These are phyloP conservation scores for Taiwanofungus camphoratus DNA, from an alignment of 1,284 basidiomycete species.

Conservation along the genomic window DNA sequence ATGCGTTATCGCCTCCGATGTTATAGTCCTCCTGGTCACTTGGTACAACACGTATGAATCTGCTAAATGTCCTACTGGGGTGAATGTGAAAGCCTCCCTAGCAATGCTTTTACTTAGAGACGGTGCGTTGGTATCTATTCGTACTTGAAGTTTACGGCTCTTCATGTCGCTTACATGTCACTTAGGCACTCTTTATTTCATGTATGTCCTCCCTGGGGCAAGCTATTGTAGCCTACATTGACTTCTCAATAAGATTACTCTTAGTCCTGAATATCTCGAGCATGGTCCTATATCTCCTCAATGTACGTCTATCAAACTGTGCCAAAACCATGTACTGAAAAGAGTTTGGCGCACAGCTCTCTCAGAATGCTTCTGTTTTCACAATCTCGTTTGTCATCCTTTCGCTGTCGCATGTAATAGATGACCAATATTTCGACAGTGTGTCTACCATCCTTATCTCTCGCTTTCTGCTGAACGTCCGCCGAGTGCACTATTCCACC, in stretches of 20 bases:
- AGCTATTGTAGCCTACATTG: no score
- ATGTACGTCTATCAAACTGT: no score
- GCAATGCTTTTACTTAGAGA: neutral
- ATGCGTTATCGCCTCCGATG: neutral
- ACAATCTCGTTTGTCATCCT: neutral
- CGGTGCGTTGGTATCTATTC: no score
- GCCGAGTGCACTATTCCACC: neutral
- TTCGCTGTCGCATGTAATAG: neutral
- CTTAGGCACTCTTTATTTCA: neutral
- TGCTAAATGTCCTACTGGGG: conserved; percentile 9
- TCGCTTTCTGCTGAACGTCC: neutral
- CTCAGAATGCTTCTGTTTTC: neutral
- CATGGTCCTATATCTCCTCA: no score
- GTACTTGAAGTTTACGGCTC: neutral
- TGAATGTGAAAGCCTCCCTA: neutral
- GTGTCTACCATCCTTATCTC: conserved; percentile 8
- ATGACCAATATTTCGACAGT: neutral
- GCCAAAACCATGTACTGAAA: no score
- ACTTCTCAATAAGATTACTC: no score
- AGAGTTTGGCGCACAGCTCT: no score
- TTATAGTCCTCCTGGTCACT: conserved; percentile 1
- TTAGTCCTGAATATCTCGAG: no score
- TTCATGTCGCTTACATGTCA: no score
- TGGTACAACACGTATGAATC: conserved; percentile 13
- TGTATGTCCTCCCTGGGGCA: no score